phyloP scores from a whole-genome alignment of 306 rosid genomes.

The Rosa persica region DNA sequence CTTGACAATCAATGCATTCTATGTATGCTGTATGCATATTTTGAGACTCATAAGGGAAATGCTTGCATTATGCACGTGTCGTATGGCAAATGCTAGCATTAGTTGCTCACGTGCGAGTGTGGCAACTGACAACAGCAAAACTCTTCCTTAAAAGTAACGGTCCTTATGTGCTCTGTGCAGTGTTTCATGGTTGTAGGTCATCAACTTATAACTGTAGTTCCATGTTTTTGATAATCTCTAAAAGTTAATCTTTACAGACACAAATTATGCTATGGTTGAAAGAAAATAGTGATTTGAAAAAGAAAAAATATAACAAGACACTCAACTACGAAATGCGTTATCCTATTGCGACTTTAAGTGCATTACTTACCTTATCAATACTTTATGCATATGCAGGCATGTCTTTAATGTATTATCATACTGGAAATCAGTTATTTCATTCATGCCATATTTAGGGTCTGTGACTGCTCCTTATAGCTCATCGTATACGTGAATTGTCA shows the following conservation, averaged over 20 bases:
- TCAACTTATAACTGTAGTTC: background rate
- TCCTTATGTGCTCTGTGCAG: background rate
- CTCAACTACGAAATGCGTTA: background rate
- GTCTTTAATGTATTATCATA: background rate
- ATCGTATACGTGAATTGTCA: background rate
- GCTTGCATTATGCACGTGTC: background rate
- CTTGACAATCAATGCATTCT: conserved; percentile 15
- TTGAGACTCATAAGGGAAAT: background rate
- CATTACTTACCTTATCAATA: background rate
- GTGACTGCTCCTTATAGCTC: conserved; percentile 2
- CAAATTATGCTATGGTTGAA: background rate
- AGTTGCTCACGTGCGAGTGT: background rate
- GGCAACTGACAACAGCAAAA: background rate
- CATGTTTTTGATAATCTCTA: background rate
- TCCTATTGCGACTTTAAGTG: background rate
- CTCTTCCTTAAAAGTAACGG: background rate
- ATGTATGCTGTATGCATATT: conserved; percentile 8
- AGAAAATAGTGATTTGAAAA: background rate
- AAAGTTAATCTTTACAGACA: background rate
- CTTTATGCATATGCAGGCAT: background rate
- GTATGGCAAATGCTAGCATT: background rate
- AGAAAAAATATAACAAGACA: background rate
- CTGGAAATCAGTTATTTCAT: background rate
- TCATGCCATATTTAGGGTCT: background rate
- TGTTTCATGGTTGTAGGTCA: conserved; percentile 2